These are phyloP conservation scores for Rubia yunnanensis DNA, from an alignment of 257 asterid genomes.

Conservation along the genomic window DNA sequence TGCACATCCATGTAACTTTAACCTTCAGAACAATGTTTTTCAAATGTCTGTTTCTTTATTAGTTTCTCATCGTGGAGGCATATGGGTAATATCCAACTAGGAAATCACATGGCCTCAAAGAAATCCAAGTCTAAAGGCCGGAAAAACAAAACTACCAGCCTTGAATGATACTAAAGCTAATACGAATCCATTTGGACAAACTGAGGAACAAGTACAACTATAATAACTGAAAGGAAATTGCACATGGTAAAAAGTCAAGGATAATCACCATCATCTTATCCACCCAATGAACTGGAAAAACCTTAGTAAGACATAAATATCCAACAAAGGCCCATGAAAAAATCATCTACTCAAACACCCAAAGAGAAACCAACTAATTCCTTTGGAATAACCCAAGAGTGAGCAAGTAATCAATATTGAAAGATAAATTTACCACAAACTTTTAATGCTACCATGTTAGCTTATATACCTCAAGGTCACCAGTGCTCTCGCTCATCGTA, in stretches of 20 bases:
- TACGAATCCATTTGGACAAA: no score
- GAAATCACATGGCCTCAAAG: neutral
- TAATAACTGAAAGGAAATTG: neutral
- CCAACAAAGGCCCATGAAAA: neutral
- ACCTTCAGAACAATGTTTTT: neutral
- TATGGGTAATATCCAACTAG: no score
- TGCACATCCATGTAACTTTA: neutral
- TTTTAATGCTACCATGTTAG: neutral
- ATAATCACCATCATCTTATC: neutral
- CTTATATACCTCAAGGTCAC: conserved; percentile 80
- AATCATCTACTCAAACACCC: neutral
- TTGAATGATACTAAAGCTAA: no score
- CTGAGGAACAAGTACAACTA: neutral
- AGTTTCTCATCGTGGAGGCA: no score
- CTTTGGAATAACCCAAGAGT: neutral
- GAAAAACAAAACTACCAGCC: no score
- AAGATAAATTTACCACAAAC: neutral
- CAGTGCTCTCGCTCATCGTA: conserved; percentile 63
- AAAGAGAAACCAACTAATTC: neutral
- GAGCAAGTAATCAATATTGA: neutral
- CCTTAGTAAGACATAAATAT: neutral
- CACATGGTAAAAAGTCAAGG: neutral
- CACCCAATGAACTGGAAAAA: neutral
- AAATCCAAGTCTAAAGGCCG: neutral
- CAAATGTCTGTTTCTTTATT: no score